Base-by-base conservation (phyloP, 345 rosid species). In the Firmiana major region DNA sequence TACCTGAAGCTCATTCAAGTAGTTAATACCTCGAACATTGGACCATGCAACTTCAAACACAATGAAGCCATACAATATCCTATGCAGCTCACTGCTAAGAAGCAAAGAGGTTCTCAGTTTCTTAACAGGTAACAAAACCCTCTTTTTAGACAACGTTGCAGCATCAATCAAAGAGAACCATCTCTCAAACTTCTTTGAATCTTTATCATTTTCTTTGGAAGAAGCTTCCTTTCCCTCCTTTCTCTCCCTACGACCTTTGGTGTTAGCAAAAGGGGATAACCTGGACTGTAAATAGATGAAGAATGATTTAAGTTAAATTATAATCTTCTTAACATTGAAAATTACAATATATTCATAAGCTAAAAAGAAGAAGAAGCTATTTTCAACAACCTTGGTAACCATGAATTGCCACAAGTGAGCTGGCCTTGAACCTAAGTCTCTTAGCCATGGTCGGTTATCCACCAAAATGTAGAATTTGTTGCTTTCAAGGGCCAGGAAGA, bases 1-100 rank as follows among this genome's bases (percentile, higher is more conserved):
- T 90, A 92, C 99, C 98, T 86, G 98, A 78, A 97, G 97, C 87
- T 97, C 96, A 63, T 94, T 94, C 80, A 86, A 77, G 87, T 94
- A 97, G 83, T 94, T 94, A 79, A 97, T 85, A 63, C 98, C 98
- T 76, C 97, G 88, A 72, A 97, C 97, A 71, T 90, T 73, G 26
- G 76, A 84, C 99, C 97, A 94, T 51, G 87, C 79, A 67, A 97
- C 89, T 85, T 94, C 98, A 78, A 97, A 97, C 63, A 97, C 93
- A 71, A 97, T 97, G 78, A 97, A 94, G 73, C 99, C 99, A 46
- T 88, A 87, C 74, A 97, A 83, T 28, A 91, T 91, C 84, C 90
- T 84, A 77, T 87, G 96, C 85, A 97, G 79, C 86, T 92, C 92
- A 71, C 85, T 84, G 53, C 80, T 93, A 19, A 91, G 79, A 73